Conservation (phyloP, 1,139 yeast species). For the Spathaspora sp. region DNA sequence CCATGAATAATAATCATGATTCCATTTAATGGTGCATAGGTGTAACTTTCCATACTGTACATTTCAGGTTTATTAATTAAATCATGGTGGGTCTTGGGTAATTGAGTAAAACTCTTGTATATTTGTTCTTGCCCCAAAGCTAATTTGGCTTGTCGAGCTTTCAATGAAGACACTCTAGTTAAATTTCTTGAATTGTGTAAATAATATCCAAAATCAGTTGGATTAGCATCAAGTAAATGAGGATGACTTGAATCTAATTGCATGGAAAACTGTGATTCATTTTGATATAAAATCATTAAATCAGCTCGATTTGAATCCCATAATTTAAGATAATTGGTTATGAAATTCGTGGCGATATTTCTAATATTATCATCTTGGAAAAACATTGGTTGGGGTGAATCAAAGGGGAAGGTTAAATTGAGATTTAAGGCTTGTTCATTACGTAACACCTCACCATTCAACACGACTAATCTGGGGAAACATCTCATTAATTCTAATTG, state of each 20-base stretch:
- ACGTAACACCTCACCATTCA: constrained; percentile 77
- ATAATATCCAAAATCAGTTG: constrained; percentile 62
- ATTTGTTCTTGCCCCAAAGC: constrained; percentile 74
- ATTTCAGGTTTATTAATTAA: constrained; percentile 59
- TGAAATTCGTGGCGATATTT: constrained; percentile 68
- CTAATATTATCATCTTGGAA: constrained; percentile 81
- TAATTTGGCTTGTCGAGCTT: constrained; percentile 55
- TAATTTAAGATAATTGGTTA: constrained; percentile 67
- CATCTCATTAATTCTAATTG: constrained; percentile 63
- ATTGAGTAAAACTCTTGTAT: constrained; percentile 53
- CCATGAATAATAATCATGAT: constrained; percentile 83
- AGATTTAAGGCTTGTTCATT: constrained; percentile 61
- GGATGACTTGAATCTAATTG: constrained; percentile 55
- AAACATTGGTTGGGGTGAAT: constrained; percentile 48
- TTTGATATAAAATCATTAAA: constrained; percentile 70
- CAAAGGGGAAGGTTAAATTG: constrained; percentile 60
- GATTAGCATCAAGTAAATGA: constrained; percentile 36
- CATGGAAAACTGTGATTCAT: constrained; percentile 81
- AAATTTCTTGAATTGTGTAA: constrained; percentile 75
- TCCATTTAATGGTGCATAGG: constrained; percentile 71
- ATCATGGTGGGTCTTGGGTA: constrained; percentile 78
- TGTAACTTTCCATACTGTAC: constrained; percentile 78
- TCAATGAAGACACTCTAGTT: constrained; percentile 61
- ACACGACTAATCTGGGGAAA: constrained; percentile 76
- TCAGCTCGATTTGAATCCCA: constrained; percentile 84